Conservation (phyloP, 805 yeast species). For the Cyberlindnera petersonii region DNA sequence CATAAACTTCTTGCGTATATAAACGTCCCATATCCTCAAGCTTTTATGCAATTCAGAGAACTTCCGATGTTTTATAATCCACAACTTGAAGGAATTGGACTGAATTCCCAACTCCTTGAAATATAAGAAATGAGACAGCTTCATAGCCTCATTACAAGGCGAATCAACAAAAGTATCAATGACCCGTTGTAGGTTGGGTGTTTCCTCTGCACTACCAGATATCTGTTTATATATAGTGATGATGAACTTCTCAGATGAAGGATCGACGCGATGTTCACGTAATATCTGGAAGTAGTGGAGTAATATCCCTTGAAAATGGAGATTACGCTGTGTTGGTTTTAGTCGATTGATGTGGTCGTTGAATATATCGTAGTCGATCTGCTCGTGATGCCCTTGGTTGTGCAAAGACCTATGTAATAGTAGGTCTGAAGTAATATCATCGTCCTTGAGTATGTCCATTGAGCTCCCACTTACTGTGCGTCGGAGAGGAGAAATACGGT, state of each 20-base stretch:
- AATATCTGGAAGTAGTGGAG: slow-evolving; percentile 16
- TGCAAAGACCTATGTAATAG: too few species aligned
- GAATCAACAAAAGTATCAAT: slow-evolving; percentile 20
- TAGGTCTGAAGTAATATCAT: slow-evolving; percentile 2
- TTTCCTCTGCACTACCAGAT: neutral
- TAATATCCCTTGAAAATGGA: slow-evolving; percentile 21
- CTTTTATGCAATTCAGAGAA: slow-evolving; percentile 16
- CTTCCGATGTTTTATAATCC: slow-evolving; percentile 23
- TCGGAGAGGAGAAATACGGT: slow-evolving; percentile 18
- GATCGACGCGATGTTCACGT: slow-evolving; percentile 16
- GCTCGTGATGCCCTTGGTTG: neutral
- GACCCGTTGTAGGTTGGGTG: slow-evolving; percentile 14
- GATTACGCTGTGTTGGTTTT: slow-evolving; percentile 6
- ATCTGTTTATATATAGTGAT: slow-evolving; percentile 25
- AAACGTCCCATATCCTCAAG: slow-evolving; percentile 17
- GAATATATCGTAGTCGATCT: slow-evolving; percentile 15
- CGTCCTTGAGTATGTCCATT: slow-evolving; percentile 13
- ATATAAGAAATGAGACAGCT: slow-evolving; percentile 19
- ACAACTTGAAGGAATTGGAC: slow-evolving; percentile 11
- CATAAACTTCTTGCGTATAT: slow-evolving; percentile 17
- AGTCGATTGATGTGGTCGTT: slow-evolving; percentile 8
- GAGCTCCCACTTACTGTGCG: slow-evolving; percentile 26
- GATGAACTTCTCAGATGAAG: slow-evolving; percentile 20
- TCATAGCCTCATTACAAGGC: slow-evolving; percentile 27
- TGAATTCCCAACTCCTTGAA: slow-evolving; percentile 13